These are phyloP conservation scores for Boletellus sp. DNA, from an alignment of 1,284 basidiomycete genomes.

Conservation along the genomic window DNA sequence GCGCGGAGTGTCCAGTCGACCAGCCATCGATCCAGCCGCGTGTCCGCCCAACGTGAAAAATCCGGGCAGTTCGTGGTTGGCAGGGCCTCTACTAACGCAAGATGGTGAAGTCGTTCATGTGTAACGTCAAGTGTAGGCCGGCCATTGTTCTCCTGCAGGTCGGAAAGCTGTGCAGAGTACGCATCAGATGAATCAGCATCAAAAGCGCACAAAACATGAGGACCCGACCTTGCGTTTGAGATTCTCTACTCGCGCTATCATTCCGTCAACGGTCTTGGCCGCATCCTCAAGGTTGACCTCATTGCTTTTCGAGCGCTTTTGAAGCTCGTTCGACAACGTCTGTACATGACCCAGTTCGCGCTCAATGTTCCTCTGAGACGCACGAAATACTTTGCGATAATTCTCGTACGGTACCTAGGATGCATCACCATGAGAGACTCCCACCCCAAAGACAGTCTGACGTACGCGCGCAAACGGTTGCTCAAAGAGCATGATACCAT, in stretches of 20 bases:
- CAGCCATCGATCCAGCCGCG: conserved; percentile 84
- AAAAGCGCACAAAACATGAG: conserved; percentile 13
- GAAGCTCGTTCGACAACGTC: conserved; percentile 51
- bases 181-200: conserved; percentile 15
- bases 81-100: conserved; percentile 57
- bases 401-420: conserved; percentile 81
- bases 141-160: conserved; percentile 63
- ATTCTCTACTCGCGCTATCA: conserved; percentile 72
- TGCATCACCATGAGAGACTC: conserved; percentile 12
- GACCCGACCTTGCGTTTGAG: conserved; percentile 75
- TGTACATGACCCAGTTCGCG: conserved; percentile 68
- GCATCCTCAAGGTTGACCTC: conserved; percentile 49
- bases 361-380: conserved; percentile 76
- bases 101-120: conserved; percentile 68
- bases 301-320: conserved; percentile 40
- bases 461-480: conserved; percentile 79
- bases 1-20: conserved; percentile 87
- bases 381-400: conserved; percentile 79
- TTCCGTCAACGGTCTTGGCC: conserved; percentile 61
- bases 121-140: conserved; percentile 68
- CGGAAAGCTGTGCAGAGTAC: conserved; percentile 51
- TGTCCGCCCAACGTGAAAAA: conserved; percentile 74
- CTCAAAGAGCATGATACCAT: conserved; percentile 83
- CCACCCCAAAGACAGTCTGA: conserved; percentile 11
- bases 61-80: conserved; percentile 51